A percentile compares a stretch with the other conserved stretches of the same genome.
phyloP scores from a whole-genome alignment of 2,329 filamentous ascomycete genomes.

The Tetracladium maxilliforme region DNA sequence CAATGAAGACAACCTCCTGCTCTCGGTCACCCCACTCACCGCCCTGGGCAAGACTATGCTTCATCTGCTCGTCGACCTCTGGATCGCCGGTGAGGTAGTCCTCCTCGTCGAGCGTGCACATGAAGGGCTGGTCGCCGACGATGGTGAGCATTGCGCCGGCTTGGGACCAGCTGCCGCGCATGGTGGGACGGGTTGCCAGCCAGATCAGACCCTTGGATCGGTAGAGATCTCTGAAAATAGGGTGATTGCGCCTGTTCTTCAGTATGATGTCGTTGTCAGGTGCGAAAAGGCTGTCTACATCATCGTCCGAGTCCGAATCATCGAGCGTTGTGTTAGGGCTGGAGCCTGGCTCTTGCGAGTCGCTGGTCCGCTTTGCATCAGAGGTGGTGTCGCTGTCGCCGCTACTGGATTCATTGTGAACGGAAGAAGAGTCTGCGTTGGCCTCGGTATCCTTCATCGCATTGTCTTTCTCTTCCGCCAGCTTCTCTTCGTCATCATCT shows the following conservation, averaged over 20 bases:
- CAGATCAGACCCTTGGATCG: conserved; percentile 28
- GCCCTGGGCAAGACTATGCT: too few species aligned
- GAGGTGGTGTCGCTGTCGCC: conserved; percentile 1
- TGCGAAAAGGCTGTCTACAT: conserved; percentile 15
- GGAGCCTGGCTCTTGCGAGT: neutral
- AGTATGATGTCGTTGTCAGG: conserved; percentile 17
- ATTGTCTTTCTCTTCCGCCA: conserved; percentile 12
- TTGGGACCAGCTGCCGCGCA: conserved; percentile 27
- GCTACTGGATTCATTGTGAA: neutral
- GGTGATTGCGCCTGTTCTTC: conserved; percentile 20
- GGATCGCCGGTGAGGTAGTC: too few species aligned
- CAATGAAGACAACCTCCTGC: too few species aligned
- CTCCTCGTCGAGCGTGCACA: too few species aligned
- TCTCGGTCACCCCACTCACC: too few species aligned
- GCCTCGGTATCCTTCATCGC: conserved; percentile 13
- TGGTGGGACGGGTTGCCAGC: conserved; percentile 22
- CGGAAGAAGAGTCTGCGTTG: conserved; percentile 6
- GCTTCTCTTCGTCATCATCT: conserved; percentile 12
- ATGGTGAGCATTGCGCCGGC: conserved; percentile 26
- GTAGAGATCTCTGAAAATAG: conserved; percentile 19
- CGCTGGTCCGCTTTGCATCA: neutral
- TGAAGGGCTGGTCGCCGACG: conserved; percentile 21
- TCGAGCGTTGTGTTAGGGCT: conserved; percentile 1
- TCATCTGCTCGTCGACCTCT: too few species aligned
- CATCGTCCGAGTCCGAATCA: conserved; percentile 5